Evolutionary conservation across 1,284 basidiomycete species (phyloP).

Genomic region (Cutaneotrichosporon sp.): DNA sequence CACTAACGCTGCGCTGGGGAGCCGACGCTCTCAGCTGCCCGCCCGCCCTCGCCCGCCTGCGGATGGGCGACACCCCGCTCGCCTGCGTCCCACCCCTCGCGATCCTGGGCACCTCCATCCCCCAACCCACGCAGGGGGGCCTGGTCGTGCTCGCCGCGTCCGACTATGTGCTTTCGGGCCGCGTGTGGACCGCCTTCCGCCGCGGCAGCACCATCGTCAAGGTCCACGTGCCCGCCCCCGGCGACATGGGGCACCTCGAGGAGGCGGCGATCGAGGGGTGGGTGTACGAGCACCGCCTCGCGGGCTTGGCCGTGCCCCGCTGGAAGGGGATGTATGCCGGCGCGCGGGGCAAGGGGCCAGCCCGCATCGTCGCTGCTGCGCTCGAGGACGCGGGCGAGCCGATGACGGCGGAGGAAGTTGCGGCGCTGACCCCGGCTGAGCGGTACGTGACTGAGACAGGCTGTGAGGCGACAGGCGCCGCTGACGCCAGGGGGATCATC

Average conservation of each 20-base stretch:
- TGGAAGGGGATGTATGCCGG: slow-evolving; percentile 4
- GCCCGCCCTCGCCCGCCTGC: background rate
- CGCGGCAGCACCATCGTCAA: background rate
- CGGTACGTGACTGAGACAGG: background rate
- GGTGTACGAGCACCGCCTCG: slow-evolving; percentile 3
- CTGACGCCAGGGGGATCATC: slow-evolving; percentile 4
- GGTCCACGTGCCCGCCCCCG: background rate
- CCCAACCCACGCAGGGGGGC: too few relatives aligned
- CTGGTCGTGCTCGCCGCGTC: background rate
- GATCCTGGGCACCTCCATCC: too few relatives aligned
- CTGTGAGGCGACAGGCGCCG: too few relatives aligned
- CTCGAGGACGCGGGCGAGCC: background rate
- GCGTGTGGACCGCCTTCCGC: slow-evolving; percentile 1
- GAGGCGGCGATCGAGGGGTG: slow-evolving; percentile 3
- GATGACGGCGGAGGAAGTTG: background rate
- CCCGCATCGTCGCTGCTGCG: background rate
- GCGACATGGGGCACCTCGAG: background rate
- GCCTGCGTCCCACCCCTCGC: background rate
- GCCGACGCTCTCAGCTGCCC: background rate
- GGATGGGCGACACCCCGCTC: background rate
- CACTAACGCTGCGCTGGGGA: background rate
- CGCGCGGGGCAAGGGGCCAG: background rate
- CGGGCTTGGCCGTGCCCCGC: background rate
- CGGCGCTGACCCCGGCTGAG: background rate
- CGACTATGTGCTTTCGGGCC: background rate